A percentile compares a stretch with the other conserved stretches of the same genome.
These are phyloP conservation scores for Geosmithia putterillii DNA, from an alignment of 2,329 filamentous ascomycete genomes.

Conservation along the genomic window DNA sequence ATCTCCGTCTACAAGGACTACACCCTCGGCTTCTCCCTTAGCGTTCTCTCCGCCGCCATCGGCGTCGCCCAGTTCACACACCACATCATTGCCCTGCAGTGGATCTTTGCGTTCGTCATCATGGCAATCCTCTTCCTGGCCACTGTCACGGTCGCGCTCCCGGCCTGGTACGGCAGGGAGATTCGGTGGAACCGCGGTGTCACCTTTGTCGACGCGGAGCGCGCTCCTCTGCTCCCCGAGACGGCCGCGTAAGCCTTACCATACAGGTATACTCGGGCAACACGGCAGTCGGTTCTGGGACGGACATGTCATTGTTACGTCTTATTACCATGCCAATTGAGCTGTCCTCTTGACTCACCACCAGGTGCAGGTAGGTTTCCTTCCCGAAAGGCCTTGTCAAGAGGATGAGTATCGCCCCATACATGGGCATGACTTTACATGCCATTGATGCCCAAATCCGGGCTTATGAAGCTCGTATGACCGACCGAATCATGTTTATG, in stretches of 20 bases:
- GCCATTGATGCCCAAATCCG: no score
- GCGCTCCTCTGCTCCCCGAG: constrained; percentile 48
- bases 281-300: no score
- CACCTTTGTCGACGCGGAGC: constrained; percentile 37
- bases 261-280: no score
- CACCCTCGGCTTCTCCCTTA: constrained; percentile 70
- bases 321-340: no score
- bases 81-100: constrained; percentile 69
- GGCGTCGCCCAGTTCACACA: constrained; percentile 66
- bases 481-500: background rate
- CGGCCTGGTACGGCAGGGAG: constrained; percentile 48
- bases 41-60: constrained; percentile 59
- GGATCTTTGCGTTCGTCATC: constrained; percentile 17
- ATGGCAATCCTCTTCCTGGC: constrained; percentile 16
- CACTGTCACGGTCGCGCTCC: constrained; percentile 27
- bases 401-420: no score
- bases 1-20: constrained; percentile 62
- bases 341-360: no score
- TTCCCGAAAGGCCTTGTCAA: no score
- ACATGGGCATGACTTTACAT: no score
- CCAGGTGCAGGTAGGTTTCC: no score
- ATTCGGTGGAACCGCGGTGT: constrained; percentile 32
- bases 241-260: constrained; percentile 10
- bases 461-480: background rate
- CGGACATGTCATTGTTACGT: no score